Conservation (phyloP, 163 green algal species). For the Chloroidium sp. region DNA sequence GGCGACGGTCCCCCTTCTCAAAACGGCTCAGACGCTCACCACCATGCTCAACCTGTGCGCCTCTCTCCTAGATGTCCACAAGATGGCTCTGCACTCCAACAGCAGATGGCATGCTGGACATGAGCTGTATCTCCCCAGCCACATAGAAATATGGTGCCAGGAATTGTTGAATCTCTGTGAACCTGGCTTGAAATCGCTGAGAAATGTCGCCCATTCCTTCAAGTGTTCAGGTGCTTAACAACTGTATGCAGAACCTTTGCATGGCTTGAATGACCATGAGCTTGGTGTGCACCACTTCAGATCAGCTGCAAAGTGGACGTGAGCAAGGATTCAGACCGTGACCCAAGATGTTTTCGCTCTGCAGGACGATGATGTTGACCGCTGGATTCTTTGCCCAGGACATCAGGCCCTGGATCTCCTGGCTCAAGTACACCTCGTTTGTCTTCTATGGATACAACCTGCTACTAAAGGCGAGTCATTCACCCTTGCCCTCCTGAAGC, state of each 20-base stretch:
- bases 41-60: constrained; percentile 38
- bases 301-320: neutral
- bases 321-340: neutral
- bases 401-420: constrained; percentile 64
- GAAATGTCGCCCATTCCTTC: too few relatives aligned
- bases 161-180: too few relatives aligned
- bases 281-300: neutral
- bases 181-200: too few relatives aligned
- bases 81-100: too few relatives aligned
- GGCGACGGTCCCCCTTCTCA: constrained; percentile 62
- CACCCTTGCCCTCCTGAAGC: too few relatives aligned
- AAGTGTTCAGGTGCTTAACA: too few relatives aligned
- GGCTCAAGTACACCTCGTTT: constrained; percentile 63
- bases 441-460: constrained; percentile 56
- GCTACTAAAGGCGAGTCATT: constrained; percentile 5
- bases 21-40: constrained; percentile 66
- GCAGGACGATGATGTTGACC: neutral
- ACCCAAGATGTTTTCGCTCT: neutral
- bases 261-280: neutral
- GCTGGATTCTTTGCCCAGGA: constrained; percentile 45
- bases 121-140: too few relatives aligned
- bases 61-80: too few relatives aligned
- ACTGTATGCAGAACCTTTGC: too few relatives aligned
- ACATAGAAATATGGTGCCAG: too few relatives aligned
- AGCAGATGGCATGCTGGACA: too few relatives aligned